Conservation (phyloP, 2,329 filamentous ascomycete species). For the Rutstroemia sp. region DNA sequence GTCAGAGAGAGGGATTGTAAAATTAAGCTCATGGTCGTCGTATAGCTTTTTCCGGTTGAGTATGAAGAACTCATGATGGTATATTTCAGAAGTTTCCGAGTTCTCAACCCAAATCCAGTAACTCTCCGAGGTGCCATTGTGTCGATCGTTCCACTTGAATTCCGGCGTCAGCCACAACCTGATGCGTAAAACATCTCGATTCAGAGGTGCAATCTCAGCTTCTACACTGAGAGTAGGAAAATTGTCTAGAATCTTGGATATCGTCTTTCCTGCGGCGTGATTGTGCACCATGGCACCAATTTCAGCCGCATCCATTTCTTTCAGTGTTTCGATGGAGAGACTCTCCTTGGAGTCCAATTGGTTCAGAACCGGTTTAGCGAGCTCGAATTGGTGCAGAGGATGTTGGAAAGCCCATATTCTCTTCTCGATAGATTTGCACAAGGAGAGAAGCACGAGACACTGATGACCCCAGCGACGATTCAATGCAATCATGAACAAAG, state of each 20-base stretch:
- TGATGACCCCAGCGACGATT: slow-evolving; percentile 95
- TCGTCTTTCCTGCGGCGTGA: slow-evolving; percentile 73
- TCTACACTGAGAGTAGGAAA: slow-evolving; percentile 91
- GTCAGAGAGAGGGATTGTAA: slow-evolving; percentile 91
- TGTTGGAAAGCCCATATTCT: slow-evolving; percentile 93
- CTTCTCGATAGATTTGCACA: slow-evolving; percentile 97
- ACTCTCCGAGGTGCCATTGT: slow-evolving; percentile 90
- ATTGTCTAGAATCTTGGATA: slow-evolving; percentile 74
- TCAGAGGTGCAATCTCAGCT: slow-evolving; percentile 89
- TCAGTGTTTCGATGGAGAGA: slow-evolving; percentile 70
- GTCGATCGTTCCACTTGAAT: slow-evolving; percentile 88
- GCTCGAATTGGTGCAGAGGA: slow-evolving; percentile 88
- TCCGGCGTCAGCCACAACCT: slow-evolving; percentile 80
- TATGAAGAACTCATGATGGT: slow-evolving; percentile 96
- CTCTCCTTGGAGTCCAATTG: slow-evolving; percentile 78
- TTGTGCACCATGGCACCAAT: slow-evolving; percentile 91
- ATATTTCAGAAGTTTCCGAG: slow-evolving; percentile 94
- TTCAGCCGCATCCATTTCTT: slow-evolving; percentile 89
- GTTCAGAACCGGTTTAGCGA: slow-evolving; percentile 74
- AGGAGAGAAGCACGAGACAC: slow-evolving; percentile 79
- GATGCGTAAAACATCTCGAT: slow-evolving; percentile 90
- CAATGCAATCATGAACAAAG: slow-evolving; percentile 94
- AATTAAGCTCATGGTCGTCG: slow-evolving; percentile 96
- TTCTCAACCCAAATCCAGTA: slow-evolving; percentile 99
- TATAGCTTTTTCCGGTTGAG: slow-evolving; percentile 82